A percentile compares a stretch with the other conserved stretches of the same genome.
Conservation (phyloP, 176 grass and related monocot genomes). For the Otatea glauca region DNA sequence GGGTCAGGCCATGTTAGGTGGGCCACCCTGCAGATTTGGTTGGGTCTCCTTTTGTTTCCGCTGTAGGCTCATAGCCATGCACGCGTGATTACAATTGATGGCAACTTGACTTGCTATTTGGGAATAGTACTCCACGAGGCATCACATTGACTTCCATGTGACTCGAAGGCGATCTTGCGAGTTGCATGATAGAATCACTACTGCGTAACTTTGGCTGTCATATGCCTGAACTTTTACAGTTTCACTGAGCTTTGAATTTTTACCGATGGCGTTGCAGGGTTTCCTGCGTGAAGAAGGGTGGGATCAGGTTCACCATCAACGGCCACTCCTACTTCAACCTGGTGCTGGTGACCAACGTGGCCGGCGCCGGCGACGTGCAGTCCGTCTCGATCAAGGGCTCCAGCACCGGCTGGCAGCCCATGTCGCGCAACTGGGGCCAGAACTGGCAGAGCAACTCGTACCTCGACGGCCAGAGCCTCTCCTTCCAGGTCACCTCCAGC, state of each 20-base stretch:
- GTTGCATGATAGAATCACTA: not conserved
- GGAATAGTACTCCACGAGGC: conserved; percentile 14
- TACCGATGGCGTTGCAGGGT: conserved; percentile 40
- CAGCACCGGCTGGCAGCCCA: conserved; percentile 54
- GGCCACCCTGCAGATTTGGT: not conserved
- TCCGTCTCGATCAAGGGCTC: conserved; percentile 86
- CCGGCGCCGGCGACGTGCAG: conserved; percentile 71
- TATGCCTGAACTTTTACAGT: not conserved
- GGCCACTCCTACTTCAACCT: conserved; percentile 96
- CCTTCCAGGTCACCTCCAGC: conserved; percentile 60
- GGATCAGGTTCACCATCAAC: conserved; percentile 89
- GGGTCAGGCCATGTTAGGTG: conserved; percentile 24
- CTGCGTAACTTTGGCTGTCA: not conserved
- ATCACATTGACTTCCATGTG: not conserved
- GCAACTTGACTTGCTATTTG: not conserved
- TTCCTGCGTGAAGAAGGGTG: conserved; percentile 87
- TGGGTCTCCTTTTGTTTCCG: not conserved
- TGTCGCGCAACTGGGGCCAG: conserved; percentile 71
- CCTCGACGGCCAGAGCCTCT: conserved; percentile 76
- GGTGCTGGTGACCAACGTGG: conserved; percentile 88
- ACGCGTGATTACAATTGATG: conserved; percentile 23
- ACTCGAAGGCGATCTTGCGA: not conserved
- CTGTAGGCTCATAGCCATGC: conserved; percentile 1
- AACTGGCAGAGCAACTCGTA: conserved; percentile 90
- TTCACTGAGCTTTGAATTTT: not conserved